phyloP scores from a whole-genome alignment of 805 yeast genomes.

The Lipomyces sp. region DNA sequence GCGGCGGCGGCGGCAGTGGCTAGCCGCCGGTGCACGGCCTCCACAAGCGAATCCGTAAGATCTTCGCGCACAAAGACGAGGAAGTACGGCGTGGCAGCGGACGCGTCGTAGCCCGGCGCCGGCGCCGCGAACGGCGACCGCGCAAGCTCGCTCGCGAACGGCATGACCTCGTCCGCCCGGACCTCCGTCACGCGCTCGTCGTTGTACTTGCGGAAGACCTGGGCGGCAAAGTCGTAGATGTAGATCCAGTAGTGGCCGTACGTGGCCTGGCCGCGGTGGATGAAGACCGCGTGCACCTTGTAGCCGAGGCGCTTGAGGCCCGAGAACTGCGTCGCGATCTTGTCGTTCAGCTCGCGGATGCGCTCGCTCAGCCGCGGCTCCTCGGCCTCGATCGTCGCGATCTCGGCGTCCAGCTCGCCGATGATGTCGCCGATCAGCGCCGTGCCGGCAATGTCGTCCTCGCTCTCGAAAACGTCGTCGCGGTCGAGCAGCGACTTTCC shows the following conservation, averaged over 20 bases:
- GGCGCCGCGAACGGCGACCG: slow-evolving; percentile 24
- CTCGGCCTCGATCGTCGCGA: slow-evolving; percentile 19
- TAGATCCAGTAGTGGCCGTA: slow-evolving; percentile 98
- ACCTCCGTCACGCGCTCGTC: slow-evolving; percentile 94
- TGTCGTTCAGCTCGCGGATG: slow-evolving; percentile 46
- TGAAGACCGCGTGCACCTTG: slow-evolving; percentile 83
- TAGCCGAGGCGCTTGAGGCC: slow-evolving; percentile 65
- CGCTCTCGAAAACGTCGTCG: slow-evolving; percentile 3
- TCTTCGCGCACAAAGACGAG: slow-evolving; percentile 76
- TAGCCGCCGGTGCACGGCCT: slow-evolving; percentile 11
- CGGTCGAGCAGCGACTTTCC: background rate
- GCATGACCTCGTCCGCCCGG: slow-evolving; percentile 45
- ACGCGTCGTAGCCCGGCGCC: slow-evolving; percentile 43
- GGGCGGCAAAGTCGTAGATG: slow-evolving; percentile 67
- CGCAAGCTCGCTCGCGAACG: slow-evolving; percentile 53
- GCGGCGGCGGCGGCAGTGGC: background rate
- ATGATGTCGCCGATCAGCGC: slow-evolving; percentile 6
- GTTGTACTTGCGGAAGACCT: slow-evolving; percentile 81
- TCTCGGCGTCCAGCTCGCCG: slow-evolving; percentile 16
- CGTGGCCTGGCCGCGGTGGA: slow-evolving; percentile 92
- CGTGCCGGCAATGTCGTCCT: background rate
- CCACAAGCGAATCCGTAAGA: slow-evolving; percentile 9
- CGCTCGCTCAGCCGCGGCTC: slow-evolving; percentile 42
- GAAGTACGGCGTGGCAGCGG: slow-evolving; percentile 89
- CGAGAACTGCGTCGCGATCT: slow-evolving; percentile 59